Conservation (phyloP, 1,284 basidiomycete species). For the Cryptococcus amylolentus region DNA sequence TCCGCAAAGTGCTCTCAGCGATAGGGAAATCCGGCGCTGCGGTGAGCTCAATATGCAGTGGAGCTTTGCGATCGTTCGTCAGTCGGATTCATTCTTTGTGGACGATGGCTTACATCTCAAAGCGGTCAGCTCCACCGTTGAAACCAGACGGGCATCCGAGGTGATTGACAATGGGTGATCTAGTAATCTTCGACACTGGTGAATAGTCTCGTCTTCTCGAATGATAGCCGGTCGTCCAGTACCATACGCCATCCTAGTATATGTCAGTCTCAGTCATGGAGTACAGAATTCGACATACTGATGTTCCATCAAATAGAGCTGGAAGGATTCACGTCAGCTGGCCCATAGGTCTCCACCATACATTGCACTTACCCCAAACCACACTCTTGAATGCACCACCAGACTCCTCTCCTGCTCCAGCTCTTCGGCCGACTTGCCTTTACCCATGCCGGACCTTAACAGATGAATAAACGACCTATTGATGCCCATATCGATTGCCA, state of each 20-base stretch:
- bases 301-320: slow-evolving; percentile 82
- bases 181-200: slow-evolving; percentile 72
- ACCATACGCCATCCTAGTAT: slow-evolving; percentile 69
- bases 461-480: slow-evolving; percentile 83
- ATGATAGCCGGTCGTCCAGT: slow-evolving; percentile 86
- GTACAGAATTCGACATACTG: slow-evolving; percentile 59
- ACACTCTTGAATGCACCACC: slow-evolving; percentile 73
- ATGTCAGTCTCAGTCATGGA: slow-evolving; percentile 6
- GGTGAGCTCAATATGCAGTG: slow-evolving; percentile 47
- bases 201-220: slow-evolving; percentile 84
- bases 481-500: slow-evolving; percentile 87
- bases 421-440: slow-evolving; percentile 57
- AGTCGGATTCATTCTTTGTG: not conserved
- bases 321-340: not conserved
- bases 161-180: slow-evolving; percentile 83
- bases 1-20: slow-evolving; percentile 41
- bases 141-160: slow-evolving; percentile 90
- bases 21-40: slow-evolving; percentile 45
- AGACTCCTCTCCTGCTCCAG: slow-evolving; percentile 68
- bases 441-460: slow-evolving; percentile 66
- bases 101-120: slow-evolving; percentile 28
- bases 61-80: slow-evolving; percentile 25
- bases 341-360: not conserved
- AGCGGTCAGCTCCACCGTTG: slow-evolving; percentile 59
- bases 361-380: slow-evolving; percentile 62